phyloP scores from a whole-genome alignment of 2,329 filamentous ascomycete species.

The Trichoderma sp. region DNA sequence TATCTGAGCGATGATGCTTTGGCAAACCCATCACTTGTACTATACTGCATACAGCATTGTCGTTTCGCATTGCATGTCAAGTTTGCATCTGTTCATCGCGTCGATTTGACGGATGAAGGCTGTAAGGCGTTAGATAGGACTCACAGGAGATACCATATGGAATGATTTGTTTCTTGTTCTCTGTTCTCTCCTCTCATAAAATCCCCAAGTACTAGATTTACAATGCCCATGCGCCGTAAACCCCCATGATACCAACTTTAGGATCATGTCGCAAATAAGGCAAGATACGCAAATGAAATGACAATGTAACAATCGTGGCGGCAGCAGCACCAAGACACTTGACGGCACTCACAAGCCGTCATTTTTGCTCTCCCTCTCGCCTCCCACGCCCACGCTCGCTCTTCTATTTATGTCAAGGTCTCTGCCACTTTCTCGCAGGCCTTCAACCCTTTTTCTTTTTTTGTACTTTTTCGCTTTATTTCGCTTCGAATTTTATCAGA shows the following conservation, averaged over 20 bases:
- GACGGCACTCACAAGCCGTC: neutral
- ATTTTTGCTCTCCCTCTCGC: neutral
- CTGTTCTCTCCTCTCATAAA: neutral
- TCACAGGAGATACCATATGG: slow-evolving; percentile 27
- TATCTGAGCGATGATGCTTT: neutral
- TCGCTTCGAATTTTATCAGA: neutral
- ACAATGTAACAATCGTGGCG: neutral
- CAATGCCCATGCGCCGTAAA: slow-evolving; percentile 33
- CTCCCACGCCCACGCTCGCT: neutral
- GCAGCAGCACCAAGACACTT: neutral
- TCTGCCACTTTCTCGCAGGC: neutral
- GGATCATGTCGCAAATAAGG: neutral
- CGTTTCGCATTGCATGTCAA: slow-evolving; percentile 15
- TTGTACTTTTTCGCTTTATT: neutral
- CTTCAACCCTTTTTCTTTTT: neutral
- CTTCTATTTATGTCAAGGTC: neutral
- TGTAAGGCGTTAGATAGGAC: slow-evolving; percentile 33
- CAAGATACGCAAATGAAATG: neutral
- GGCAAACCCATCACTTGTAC: neutral
- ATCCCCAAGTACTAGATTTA: slow-evolving; percentile 7
- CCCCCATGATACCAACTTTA: slow-evolving; percentile 28
- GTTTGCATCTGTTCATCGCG: slow-evolving; percentile 5
- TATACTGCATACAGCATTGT: neutral
- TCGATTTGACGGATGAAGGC: slow-evolving; percentile 24
- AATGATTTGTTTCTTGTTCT: slow-evolving; percentile 15